Conservation (phyloP, 345 rosid genomes). For the Boechera divaricarpa region DNA sequence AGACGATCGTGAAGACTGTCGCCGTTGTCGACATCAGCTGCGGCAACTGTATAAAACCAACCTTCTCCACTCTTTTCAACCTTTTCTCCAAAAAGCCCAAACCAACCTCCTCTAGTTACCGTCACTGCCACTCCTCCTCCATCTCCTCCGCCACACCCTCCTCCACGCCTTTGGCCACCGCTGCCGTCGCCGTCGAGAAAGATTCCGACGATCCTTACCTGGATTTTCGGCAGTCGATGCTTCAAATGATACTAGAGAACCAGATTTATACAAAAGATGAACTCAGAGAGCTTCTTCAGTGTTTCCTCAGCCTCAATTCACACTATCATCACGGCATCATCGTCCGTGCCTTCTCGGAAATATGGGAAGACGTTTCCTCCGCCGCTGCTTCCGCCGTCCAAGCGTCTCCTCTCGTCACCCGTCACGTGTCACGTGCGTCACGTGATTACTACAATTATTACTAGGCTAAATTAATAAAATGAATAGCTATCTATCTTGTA, state of each 20-base stretch:
- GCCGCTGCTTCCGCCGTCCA: constrained; percentile 15
- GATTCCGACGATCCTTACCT: constrained; percentile 92
- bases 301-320: constrained; percentile 78
- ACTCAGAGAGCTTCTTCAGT: constrained; percentile 68
- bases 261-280: constrained; percentile 84
- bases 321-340: constrained; percentile 75
- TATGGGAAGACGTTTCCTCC: constrained; percentile 68
- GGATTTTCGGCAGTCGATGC: constrained; percentile 91
- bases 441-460: constrained; percentile 30
- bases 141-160: constrained; percentile 43
- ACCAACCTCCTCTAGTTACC: constrained; percentile 26
- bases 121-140: constrained; percentile 26
- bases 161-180: constrained; percentile 35
- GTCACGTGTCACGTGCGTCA: constrained; percentile 23
- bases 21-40: constrained; percentile 62
- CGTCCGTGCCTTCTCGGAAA: constrained; percentile 83
- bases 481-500: background rate
- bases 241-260: constrained; percentile 93
- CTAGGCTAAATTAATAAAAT: background rate
- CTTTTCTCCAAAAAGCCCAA: constrained; percentile 48
- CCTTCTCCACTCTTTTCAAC: constrained; percentile 52
- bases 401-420: constrained; percentile 23
- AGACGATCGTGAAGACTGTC: constrained; percentile 51
- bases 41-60: constrained; percentile 60
- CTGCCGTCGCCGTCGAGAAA: constrained; percentile 86